Base-by-base conservation (phyloP, 2,329 filamentous ascomycete genomes). In the Botrytis sinoallii region DNA sequence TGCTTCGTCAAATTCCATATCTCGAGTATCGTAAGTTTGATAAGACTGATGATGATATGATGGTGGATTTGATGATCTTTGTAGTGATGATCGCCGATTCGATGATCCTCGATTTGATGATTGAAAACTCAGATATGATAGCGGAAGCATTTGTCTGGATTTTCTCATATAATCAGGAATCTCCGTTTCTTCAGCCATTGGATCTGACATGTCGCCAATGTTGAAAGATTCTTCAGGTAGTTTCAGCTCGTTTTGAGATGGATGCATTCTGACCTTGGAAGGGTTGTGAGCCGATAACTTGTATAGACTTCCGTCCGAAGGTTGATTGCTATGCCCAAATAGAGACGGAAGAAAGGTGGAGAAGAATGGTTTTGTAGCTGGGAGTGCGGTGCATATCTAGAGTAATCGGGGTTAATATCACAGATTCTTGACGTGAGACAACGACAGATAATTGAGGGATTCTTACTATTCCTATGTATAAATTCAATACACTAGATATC, bases 321-420 rank as follows among this genome's bases (percentile, higher is more conserved):
- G 32, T 42, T n/a, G 57, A 42, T n/a, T 22, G 4, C 29, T 16
- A 44, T 61, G 46, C 22, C 67, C 72, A 2, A 71, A 71, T 25
- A 73, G 44, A 20, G 66, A 64, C 7, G 83, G 82, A 22, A 84
- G 76, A 74, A 82, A 82, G 20, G 77, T 78, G n/a, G 79, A 77
- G 72, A 85, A 84, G 77, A 85, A 84, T 4, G 83, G 84, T 63
- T 84, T 85, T 6, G 82, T 83, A 6, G 84, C 82, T 1, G 84
- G 84, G 20, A 84, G 78, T 4, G 83, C 85, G 48, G 84, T 83
- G 74, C 83, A 85, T 67, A 85, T 82, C 82, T 83, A 52, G 10
- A 32, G 38, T 25, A 14, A 35, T 52, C 35, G 40, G 12, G 29
- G 60, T 71, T 32, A 66, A 12, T 35, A 66, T 46, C 29, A 63